Percentiles rank a stretch among this genome's conserved stretches.
These are phyloP conservation scores for Cyclostephanos tholiformis DNA, from an alignment of 108 stramenopile species.

Conservation along the genomic window DNA sequence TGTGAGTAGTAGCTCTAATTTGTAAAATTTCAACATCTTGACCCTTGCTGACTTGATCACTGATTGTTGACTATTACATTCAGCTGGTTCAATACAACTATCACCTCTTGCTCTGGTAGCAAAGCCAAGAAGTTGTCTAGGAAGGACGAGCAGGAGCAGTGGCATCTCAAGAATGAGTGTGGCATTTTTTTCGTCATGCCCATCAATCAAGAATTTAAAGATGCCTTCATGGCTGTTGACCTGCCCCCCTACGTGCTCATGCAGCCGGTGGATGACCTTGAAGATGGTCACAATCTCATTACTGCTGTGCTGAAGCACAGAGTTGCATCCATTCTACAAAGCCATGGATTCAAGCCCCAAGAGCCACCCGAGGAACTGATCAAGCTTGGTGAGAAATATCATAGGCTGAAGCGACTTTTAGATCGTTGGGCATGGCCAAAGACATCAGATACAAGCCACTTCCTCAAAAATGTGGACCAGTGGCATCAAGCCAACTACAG, in stretches of 20 bases:
- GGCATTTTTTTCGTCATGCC: constrained; percentile 39
- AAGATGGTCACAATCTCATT: constrained; percentile 31
- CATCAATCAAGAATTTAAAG: constrained; percentile 29
- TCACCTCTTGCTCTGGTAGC: constrained; percentile 27
- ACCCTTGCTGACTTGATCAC: background rate
- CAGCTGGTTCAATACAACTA: constrained; percentile 34
- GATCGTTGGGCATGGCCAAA: constrained; percentile 26
- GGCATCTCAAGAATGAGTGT: constrained; percentile 29
- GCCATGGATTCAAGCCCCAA: constrained; percentile 2
- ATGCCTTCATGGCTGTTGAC: constrained; percentile 1
- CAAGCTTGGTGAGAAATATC: constrained; percentile 2
- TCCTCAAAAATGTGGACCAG: constrained; percentile 24
- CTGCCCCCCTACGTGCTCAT: constrained; percentile 42
- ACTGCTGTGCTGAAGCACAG: constrained; percentile 24
- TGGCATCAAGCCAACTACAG: constrained; percentile 28
- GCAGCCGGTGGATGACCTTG: constrained; percentile 25
- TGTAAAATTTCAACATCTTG: no score
- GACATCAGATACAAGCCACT: constrained; percentile 35
- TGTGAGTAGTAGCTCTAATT: constrained; percentile 16
- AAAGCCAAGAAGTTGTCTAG: constrained; percentile 39
- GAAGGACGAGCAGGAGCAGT: constrained; percentile 24
- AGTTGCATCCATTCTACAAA: constrained; percentile 14
- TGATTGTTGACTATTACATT: background rate
- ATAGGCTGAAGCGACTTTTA: constrained; percentile 13
- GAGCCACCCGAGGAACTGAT: background rate